A percentile compares a stretch with the other conserved stretches of the same genome.
phyloP scores from a whole-genome alignment of 768 basidiomycete species.

The Serendipita sp. region DNA sequence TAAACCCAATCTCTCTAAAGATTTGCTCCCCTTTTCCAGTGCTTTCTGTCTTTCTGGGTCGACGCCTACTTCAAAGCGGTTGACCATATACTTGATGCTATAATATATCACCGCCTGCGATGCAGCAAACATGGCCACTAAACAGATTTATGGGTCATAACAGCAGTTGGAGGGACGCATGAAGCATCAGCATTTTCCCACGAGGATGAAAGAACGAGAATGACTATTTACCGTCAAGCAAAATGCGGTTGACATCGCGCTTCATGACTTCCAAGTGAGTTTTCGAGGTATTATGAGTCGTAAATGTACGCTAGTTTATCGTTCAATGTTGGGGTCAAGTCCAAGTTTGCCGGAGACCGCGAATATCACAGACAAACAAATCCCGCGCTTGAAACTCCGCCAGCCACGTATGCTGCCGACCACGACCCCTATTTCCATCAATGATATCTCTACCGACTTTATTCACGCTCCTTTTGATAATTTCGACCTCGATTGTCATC shows the following conservation, averaged over 20 bases:
- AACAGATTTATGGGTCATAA: not conserved
- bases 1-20: constrained; percentile 56
- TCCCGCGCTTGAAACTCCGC: no score
- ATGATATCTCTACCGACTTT: not conserved
- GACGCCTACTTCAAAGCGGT: not conserved
- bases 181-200: not conserved
- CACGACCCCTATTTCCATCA: not conserved
- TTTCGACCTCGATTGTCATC: not conserved
- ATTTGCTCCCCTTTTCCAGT: constrained; percentile 53
- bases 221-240: not conserved
- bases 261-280: not conserved
- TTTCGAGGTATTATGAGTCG: not conserved
- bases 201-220: not conserved
- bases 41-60: constrained; percentile 37
- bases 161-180: not conserved
- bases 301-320: not conserved
- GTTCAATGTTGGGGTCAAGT: not conserved
- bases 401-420: not conserved
- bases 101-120: constrained; percentile 61
- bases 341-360: not conserved
- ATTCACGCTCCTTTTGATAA: not conserved
- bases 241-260: not conserved
- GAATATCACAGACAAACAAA: not conserved
- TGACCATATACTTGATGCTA: constrained; percentile 34
- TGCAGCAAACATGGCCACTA: constrained; percentile 32